Evolutionary conservation across 495 filamentous ascomycete species (phyloP), one percentile per base, ranked within the genome.

Genomic region (Ascobolus immersus): DNA sequence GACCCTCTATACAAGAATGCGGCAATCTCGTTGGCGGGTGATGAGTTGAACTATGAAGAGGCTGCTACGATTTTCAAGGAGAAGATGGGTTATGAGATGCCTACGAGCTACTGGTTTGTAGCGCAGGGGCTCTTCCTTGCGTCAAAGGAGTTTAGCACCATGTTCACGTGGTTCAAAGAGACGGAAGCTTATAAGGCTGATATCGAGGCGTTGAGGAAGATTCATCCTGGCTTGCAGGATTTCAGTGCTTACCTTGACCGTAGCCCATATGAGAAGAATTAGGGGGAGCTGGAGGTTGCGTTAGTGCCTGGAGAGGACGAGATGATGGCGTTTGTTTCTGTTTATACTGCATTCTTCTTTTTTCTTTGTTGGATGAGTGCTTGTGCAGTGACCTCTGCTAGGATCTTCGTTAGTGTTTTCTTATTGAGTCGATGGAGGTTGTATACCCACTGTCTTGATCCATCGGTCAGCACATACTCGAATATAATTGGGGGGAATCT

Each of bases 81-180:
- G 18, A 58, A 54, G 20, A 57, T 55, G 0, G 67, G 65, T 2
- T 41, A 50, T 29, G 37, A 54, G 26, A 33, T 71, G 18, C 66
- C 67, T 11, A 51, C 55, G 28, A 62, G 62, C 0, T 71, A 53
- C 42, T 39, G 44, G 0, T 32, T 64, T 6, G 34, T 60, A 0
- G 54, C 52, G 1, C 52, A 34, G 30, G 33, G 50, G 0, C 32
- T 59, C 24, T 42, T 65, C 53, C 57, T 51, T 47, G 38, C 48
- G 28, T 44, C 71, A 4, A 56, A 48, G 34, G 65, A 78, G 5
- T 17, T 74, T 12, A 58, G 59, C 0, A 38, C 37, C 2, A 78
- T 78, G 71, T 67, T 75, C 37, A 43, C 45, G 21, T 79, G 61
- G 57, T 76, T 78, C 35, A 52, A 61, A 42, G 57, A 61, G 27